These are phyloP conservation scores for Diddensiella transvaalensis DNA, from an alignment of 805 yeast species.

Conservation along the genomic window DNA sequence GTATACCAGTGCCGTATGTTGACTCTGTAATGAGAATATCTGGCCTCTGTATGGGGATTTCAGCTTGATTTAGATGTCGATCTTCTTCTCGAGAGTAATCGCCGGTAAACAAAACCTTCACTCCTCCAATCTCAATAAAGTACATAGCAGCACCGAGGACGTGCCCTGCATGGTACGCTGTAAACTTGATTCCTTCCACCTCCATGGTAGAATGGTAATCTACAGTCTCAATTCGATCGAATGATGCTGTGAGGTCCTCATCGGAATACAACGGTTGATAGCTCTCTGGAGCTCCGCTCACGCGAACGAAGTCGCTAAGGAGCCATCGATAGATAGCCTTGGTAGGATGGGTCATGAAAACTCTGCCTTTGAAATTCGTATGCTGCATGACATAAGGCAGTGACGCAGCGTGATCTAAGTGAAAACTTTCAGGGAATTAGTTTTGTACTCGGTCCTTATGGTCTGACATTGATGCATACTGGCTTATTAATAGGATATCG, in stretches of 20 bases:
- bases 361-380: constrained; percentile 90
- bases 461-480: constrained; percentile 35
- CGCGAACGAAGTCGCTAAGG: constrained; percentile 88
- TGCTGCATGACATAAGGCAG: constrained; percentile 97
- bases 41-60: constrained; percentile 76
- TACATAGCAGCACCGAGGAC: constrained; percentile 99
- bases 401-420: constrained; percentile 96
- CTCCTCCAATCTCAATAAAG: constrained; percentile 89
- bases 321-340: constrained; percentile 97
- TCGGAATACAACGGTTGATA: constrained; percentile 66
- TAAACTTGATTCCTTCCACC: constrained; percentile 88
- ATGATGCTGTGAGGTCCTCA: constrained; percentile 82
- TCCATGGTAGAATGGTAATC: constrained; percentile 96
- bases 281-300: constrained; percentile 49
- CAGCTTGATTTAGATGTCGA: constrained; percentile 92
- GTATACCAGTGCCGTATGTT: constrained; percentile 97
- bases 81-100: constrained; percentile 96
- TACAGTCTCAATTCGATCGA: constrained; percentile 86
- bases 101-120: constrained; percentile 87
- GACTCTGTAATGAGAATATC: constrained; percentile 91
- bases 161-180: constrained; percentile 99
- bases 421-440: too few relatives aligned
- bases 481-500: constrained; percentile 83
- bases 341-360: constrained; percentile 98
- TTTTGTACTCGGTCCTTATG: too few relatives aligned